phyloP scores from a whole-genome alignment of 1,284 basidiomycete genomes.

The Volvariella surrecta region DNA sequence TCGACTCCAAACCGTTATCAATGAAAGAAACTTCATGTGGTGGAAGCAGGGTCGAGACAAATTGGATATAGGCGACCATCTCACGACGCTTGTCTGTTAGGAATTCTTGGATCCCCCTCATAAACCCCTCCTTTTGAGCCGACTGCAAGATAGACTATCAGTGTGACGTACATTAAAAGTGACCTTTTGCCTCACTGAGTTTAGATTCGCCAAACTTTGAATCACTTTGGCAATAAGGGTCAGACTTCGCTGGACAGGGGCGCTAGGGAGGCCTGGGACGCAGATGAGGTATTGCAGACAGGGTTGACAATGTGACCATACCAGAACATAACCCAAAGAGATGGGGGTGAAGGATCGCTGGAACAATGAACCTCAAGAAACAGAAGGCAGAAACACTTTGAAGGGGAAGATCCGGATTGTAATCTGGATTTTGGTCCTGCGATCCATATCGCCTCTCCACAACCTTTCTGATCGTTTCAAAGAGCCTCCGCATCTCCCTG shows the following conservation, averaged over 20 bases:
- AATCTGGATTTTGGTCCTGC: slow-evolving; percentile 26
- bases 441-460: slow-evolving; percentile 57
- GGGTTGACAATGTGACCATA: slow-evolving; percentile 19
- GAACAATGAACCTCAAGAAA: slow-evolving; percentile 79
- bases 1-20: slow-evolving; percentile 18
- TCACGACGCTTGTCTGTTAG: slow-evolving; percentile 45
- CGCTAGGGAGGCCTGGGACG: slow-evolving; percentile 51
- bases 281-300: slow-evolving; percentile 3
- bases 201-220: slow-evolving; percentile 74
- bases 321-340: slow-evolving; percentile 68
- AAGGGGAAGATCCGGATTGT: slow-evolving; percentile 53
- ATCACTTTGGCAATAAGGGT: slow-evolving; percentile 74
- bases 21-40: slow-evolving; percentile 15
- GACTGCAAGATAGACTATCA: slow-evolving; percentile 26
- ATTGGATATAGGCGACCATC: slow-evolving; percentile 69
- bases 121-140: slow-evolving; percentile 64
- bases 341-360: slow-evolving; percentile 73
- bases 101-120: slow-evolving; percentile 64
- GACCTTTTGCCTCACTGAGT: slow-evolving; percentile 50
- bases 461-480: slow-evolving; percentile 61
- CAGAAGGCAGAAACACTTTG: slow-evolving; percentile 82
- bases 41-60: slow-evolving; percentile 49
- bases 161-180: slow-evolving; percentile 3
- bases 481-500: slow-evolving; percentile 71
- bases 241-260: slow-evolving; percentile 61